These are phyloP conservation scores for Platismatia glauca DNA, from an alignment of 495 filamentous ascomycete genomes.

Conservation along the genomic window DNA sequence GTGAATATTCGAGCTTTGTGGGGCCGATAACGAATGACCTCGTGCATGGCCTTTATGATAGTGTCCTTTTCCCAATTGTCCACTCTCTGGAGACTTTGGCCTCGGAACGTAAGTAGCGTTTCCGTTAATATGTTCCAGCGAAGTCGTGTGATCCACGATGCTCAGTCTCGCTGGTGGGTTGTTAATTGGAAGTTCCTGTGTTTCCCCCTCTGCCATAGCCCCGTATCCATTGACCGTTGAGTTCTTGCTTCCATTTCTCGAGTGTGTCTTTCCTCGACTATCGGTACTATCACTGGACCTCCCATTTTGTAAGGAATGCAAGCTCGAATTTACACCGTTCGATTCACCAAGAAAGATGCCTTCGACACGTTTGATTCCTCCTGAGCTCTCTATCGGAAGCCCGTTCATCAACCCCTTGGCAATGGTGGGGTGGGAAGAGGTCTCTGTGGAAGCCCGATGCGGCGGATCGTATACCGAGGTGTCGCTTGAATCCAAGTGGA, in stretches of 20 bases:
- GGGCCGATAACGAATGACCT: conserved; percentile 25
- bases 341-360: conserved; percentile 20
- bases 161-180: conserved; percentile 29
- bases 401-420: conserved; percentile 15
- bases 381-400: not conserved
- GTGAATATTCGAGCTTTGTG: conserved; percentile 17
- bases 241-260: conserved; percentile 45
- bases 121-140: conserved; percentile 20
- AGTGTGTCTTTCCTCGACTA: conserved; percentile 40
- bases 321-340: conserved; percentile 15
- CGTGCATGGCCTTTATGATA: conserved; percentile 21
- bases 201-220: conserved; percentile 35
- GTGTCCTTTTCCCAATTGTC: conserved; percentile 12
- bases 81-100: conserved; percentile 17
- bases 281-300: conserved; percentile 43
- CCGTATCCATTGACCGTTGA: conserved; percentile 39
- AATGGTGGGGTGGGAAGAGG: conserved; percentile 6
- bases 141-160: conserved; percentile 16
- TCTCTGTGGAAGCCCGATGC: conserved; percentile 19
- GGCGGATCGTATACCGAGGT: conserved; percentile 24
- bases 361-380: conserved; percentile 14
- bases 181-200: conserved; percentile 24
- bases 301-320: conserved; percentile 37
- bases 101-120: conserved; percentile 4
- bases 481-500: conserved; percentile 26